Percentiles rank a stretch among this genome's conserved stretches.
Evolutionary conservation across 2,329 filamentous ascomycete genomes (phyloP).

Genomic region (Botrytis squamosa): DNA sequence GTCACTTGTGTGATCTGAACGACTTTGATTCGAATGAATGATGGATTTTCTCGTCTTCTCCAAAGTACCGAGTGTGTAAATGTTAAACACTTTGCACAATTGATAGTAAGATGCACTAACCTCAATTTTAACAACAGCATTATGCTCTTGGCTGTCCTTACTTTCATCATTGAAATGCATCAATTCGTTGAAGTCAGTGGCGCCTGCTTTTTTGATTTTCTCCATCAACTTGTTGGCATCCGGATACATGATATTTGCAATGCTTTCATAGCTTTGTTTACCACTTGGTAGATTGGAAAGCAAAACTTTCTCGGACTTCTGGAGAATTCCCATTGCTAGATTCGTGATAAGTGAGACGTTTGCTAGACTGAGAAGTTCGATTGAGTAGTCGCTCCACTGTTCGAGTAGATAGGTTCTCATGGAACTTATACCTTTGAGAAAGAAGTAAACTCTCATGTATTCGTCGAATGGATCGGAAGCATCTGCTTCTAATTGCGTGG

Average conservation of each 20-base stretch:
- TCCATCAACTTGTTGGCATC: constrained; percentile 36
- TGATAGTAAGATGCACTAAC: background rate
- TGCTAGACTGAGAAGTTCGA: constrained; percentile 33
- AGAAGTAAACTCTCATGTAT: constrained; percentile 41
- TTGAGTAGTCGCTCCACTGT: constrained; percentile 39
- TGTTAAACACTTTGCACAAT: background rate
- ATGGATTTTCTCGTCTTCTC: too few species aligned
- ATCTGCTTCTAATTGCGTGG: constrained; percentile 17
- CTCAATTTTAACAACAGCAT: background rate
- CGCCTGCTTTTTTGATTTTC: constrained; percentile 28
- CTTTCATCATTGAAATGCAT: background rate
- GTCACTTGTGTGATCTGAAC: background rate
- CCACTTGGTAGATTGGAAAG: constrained; percentile 26
- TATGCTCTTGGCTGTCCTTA: background rate
- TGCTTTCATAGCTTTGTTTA: constrained; percentile 31
- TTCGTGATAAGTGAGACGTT: constrained; percentile 39
- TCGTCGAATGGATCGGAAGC: constrained; percentile 29
- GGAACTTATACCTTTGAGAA: constrained; percentile 41
- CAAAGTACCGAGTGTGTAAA: background rate
- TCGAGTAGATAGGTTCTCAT: constrained; percentile 38
- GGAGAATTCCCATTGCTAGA: constrained; percentile 39
- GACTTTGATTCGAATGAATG: background rate
- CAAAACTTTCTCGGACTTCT: constrained; percentile 36
- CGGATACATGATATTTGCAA: constrained; percentile 36
- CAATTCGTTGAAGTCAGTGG: background rate